Conservation (phyloP, 371 early-diverging fungal species). For the Choanephora cucurbitarum region DNA sequence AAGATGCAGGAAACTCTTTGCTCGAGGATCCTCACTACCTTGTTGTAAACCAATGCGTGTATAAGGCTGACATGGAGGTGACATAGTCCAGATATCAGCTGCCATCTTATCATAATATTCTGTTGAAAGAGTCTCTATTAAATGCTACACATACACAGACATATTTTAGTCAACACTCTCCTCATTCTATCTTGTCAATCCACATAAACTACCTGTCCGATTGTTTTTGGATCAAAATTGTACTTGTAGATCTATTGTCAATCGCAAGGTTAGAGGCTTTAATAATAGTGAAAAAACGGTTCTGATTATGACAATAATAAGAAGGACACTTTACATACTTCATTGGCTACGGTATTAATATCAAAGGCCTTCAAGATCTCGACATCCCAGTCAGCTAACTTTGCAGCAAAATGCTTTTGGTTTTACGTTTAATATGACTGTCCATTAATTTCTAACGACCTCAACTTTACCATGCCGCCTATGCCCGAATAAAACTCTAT, state of each 20-base stretch:
- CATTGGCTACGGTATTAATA: constrained; percentile 79
- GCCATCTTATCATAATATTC: constrained; percentile 62
- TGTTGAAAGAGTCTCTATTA: constrained; percentile 68
- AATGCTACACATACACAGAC: too few species aligned
- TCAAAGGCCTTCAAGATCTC: constrained; percentile 76
- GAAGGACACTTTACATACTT: constrained; percentile 37
- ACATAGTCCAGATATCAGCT: constrained; percentile 84
- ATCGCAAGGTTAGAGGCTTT: too few species aligned
- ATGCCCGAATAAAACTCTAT: constrained; percentile 42
- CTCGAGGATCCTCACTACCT: constrained; percentile 75
- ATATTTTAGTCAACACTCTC: too few species aligned
- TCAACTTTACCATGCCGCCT: constrained; percentile 68
- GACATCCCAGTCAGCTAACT: constrained; percentile 56
- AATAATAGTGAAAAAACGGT: too few species aligned
- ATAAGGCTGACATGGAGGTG: constrained; percentile 86
- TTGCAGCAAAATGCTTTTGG: constrained; percentile 71
- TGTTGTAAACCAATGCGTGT: constrained; percentile 76
- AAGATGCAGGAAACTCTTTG: constrained; percentile 74
- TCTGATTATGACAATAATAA: too few species aligned
- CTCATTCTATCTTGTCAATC: too few species aligned
- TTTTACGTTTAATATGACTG: neutral
- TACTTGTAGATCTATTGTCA: constrained; percentile 68
- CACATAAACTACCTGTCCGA: constrained; percentile 56
- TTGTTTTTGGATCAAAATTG: constrained; percentile 68
- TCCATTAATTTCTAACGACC: too few species aligned